A percentile compares a stretch with the other conserved stretches of the same genome.
Conservation (phyloP, 1,284 basidiomycete species). For the Trichosporon ovoides region DNA sequence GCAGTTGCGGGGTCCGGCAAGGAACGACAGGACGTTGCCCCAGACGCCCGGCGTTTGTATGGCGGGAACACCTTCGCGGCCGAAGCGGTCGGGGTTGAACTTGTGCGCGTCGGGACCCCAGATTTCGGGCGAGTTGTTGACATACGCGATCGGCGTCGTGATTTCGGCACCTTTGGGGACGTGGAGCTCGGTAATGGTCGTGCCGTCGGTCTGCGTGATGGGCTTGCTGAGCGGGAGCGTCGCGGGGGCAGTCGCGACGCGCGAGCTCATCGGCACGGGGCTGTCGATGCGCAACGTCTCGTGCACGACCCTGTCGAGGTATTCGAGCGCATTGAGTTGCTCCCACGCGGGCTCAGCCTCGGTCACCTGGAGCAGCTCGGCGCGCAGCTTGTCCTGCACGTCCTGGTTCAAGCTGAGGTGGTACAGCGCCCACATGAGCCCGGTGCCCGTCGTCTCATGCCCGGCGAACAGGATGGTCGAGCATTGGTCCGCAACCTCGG, state of each 20-base stretch:
- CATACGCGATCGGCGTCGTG: slow-evolving; percentile 50
- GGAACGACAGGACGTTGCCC: slow-evolving; percentile 2
- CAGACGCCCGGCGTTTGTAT: slow-evolving; percentile 48
- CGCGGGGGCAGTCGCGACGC: slow-evolving; percentile 56
- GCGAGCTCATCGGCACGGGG: slow-evolving; percentile 64
- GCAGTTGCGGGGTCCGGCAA: not conserved
- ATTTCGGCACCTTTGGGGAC: slow-evolving; percentile 59
- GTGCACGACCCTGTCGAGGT: slow-evolving; percentile 61
- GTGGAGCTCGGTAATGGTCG: slow-evolving; percentile 46
- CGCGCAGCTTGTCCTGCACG: slow-evolving; percentile 57
- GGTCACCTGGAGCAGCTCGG: slow-evolving; percentile 52
- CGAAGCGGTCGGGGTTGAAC: slow-evolving; percentile 4
- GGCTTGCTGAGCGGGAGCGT: slow-evolving; percentile 58
- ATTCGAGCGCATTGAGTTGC: slow-evolving; percentile 51
- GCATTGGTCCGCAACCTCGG: slow-evolving; percentile 68
- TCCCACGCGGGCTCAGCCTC: slow-evolving; percentile 29
- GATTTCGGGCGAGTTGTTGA: slow-evolving; percentile 3
- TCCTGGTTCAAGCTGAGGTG: slow-evolving; percentile 57
- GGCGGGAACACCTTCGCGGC: not conserved
- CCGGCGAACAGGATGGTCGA: slow-evolving; percentile 65
- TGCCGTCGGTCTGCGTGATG: slow-evolving; percentile 45
- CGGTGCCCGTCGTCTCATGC: slow-evolving; percentile 70
- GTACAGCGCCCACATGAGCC: slow-evolving; percentile 68
- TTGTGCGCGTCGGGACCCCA: not conserved
- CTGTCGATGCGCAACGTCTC: slow-evolving; percentile 63